phyloP scores from a whole-genome alignment of 306 rosid species.

The Prunus mira region DNA sequence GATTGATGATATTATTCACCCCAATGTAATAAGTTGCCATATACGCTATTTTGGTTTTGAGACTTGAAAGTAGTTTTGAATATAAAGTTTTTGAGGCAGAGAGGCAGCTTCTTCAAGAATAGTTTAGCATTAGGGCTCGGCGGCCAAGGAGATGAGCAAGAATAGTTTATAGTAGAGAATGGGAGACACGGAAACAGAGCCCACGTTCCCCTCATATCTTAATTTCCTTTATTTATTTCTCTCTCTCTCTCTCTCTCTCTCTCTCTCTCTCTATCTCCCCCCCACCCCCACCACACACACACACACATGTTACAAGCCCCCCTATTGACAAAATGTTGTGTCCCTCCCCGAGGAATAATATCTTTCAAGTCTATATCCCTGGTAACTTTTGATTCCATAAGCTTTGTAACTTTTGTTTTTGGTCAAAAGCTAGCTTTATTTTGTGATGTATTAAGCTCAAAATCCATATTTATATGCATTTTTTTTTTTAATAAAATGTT shows the following conservation, averaged over 20 bases:
- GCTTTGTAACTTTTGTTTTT: too few relatives aligned
- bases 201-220: slow-evolving; percentile 85
- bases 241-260: slow-evolving; percentile 27
- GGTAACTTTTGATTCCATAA: too few relatives aligned
- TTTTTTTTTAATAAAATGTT: too few relatives aligned
- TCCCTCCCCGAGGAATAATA: slow-evolving; percentile 51
- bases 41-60: too few relatives aligned
- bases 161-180: slow-evolving; percentile 41
- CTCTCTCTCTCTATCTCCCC: slow-evolving; percentile 21
- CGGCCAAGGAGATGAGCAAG: slow-evolving; percentile 77
- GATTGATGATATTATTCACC: too few relatives aligned
- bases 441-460: too few relatives aligned
- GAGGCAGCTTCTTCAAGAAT: slow-evolving; percentile 63
- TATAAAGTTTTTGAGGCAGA: not conserved
- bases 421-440: too few relatives aligned
- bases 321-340: slow-evolving; percentile 45
- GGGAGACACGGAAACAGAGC: slow-evolving; percentile 98
- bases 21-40: too few relatives aligned
- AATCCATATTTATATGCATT: too few relatives aligned
- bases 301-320: slow-evolving; percentile 8
- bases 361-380: too few relatives aligned
- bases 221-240: slow-evolving; percentile 40
- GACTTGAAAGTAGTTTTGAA: too few relatives aligned
- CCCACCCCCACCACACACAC: too few relatives aligned
- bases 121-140: slow-evolving; percentile 76